Base-by-base conservation (phyloP, 441 rosid species). In the Erodium chrysanthum region DNA sequence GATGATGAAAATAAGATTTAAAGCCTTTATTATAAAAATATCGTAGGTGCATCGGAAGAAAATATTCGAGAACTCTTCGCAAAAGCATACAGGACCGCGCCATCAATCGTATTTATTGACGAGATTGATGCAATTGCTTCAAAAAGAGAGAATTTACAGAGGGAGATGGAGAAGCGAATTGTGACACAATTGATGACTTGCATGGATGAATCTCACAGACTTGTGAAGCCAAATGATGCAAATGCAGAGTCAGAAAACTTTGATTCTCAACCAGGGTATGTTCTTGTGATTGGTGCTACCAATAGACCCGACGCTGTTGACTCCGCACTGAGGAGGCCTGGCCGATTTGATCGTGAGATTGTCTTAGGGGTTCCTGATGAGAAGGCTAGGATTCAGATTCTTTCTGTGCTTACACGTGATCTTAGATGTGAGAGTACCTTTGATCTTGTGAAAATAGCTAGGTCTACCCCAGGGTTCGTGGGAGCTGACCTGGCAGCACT, bases 81-180 rank as follows among this genome's bases (percentile, higher is more conserved):
- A 2, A 88, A 91, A 82, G 99, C 96, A 62, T 80, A 82, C 70
- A 87, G 81, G 70, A 85, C 86, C 66, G 89, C 96, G 33, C 99
- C 97, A 48, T 91, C 99, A 0, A 86, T 94, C 63, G 85, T 94
- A 20, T 94, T 88, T 73, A 91, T 94, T 71, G 99, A 94, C 74
- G 97, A 94, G 80, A 91, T 94, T 68, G 99, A 94, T 79, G 96
- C 94, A 0, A 94, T 94, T 79, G 96, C 94, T 67, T 89, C 97
- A 8, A 94, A 94, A 77, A 81, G 97, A 67, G 96, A 89, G 72
- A 86, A 83, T 75, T 83, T 88, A 65, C 96, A 86, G 73, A 86
- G 93, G 70, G 97, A 91, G 78, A 87, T 89, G 96, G 97, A 94
- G 85, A 83, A 85, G 59, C 84, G 97, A 68, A 94, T 94, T 59